These are phyloP conservation scores for Nyctanthes arbortristis DNA, from an alignment of 257 asterid genomes.

Conservation along the genomic window DNA sequence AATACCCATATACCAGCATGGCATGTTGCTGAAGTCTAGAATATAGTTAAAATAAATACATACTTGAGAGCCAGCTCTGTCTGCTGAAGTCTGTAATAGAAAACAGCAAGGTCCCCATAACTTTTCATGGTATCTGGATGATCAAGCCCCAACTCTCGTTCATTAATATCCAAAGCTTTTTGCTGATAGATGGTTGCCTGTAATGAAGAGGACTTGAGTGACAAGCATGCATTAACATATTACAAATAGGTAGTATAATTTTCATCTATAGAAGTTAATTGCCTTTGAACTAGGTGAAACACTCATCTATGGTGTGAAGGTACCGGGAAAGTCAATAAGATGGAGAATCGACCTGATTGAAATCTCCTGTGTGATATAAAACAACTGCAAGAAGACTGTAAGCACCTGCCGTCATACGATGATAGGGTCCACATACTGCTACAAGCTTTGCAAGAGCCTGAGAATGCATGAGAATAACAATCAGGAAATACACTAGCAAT, in stretches of 20 bases:
- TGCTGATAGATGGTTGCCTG: slow-evolving; percentile 98
- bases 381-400: slow-evolving; percentile 98
- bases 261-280: slow-evolving; percentile 14
- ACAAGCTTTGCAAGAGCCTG: slow-evolving; percentile 95
- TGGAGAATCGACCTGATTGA: slow-evolving; percentile 70
- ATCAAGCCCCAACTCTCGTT: slow-evolving; percentile 88
- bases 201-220: slow-evolving; percentile 21
- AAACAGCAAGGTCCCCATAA: slow-evolving; percentile 96
- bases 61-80: slow-evolving; percentile 95
- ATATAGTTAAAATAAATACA: slow-evolving; percentile 22
- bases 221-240: slow-evolving; percentile 22
- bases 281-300: not conserved
- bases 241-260: slow-evolving; percentile 8
- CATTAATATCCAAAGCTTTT: slow-evolving; percentile 91
- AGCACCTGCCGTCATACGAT: slow-evolving; percentile 96
- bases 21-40: slow-evolving; percentile 11
- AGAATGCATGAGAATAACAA: slow-evolving; percentile 17
- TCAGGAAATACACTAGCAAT: slow-evolving; percentile 14
- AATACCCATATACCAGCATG: not conserved
- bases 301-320: slow-evolving; percentile 17
- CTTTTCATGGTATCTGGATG: slow-evolving; percentile 98
- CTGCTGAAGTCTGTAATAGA: slow-evolving; percentile 92
- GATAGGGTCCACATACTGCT: slow-evolving; percentile 93
- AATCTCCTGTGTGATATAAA: slow-evolving; percentile 93
- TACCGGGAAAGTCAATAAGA: slow-evolving; percentile 16